Evolutionary conservation across 2,329 filamentous ascomycete species (phyloP), one percentile per base, ranked within the genome.

Genomic region (Chaetomium sp.): DNA sequence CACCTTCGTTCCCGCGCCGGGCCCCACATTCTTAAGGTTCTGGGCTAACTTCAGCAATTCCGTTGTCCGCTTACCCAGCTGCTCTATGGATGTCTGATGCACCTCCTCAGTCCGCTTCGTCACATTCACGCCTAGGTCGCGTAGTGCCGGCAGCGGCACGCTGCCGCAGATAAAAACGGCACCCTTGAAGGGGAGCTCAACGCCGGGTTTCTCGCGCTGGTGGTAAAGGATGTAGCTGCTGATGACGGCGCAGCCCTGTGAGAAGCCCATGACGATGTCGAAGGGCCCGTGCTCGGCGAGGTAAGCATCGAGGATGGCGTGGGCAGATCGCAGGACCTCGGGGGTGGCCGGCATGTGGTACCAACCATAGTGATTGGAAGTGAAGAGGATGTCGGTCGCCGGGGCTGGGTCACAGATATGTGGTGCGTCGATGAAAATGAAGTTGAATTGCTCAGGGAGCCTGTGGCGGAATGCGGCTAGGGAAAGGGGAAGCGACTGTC

Each of bases 161-260:
- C 68, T 68, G 37, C 73, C 73, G 57, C 71, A 71, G 42, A 75
- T 64, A 60, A 75, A 75, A 36, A 74, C 61, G 50, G 69, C 73
- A 5, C 70, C 71, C 32, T 63, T 64, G 61, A 76, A 74, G 1
- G 71, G 70, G 7, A 69, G 61, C 5, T 64, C 62, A 3, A 61
- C 54, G 7, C 62, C 57, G n/a, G 66, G 61, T 9, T 62, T 59
- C 56, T 71, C 70, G 58, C 66, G 69, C 51, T 68, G 65, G 36
- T 70, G 69, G 61, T 71, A 70, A 27, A 75, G 60, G 12, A 76
- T 64, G 59, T 71, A 76, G 64, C 67, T 73, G 32, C 67, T 67
- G 27, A 72, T 64, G 2, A 75, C 62, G 5, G 68, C 62, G 43
- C 71, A 74, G 19, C 72, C 72, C 58, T 72, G 70, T 5, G 68